Conservation (phyloP, 2,329 filamentous ascomycete genomes). For the Trichoderma gracile region DNA sequence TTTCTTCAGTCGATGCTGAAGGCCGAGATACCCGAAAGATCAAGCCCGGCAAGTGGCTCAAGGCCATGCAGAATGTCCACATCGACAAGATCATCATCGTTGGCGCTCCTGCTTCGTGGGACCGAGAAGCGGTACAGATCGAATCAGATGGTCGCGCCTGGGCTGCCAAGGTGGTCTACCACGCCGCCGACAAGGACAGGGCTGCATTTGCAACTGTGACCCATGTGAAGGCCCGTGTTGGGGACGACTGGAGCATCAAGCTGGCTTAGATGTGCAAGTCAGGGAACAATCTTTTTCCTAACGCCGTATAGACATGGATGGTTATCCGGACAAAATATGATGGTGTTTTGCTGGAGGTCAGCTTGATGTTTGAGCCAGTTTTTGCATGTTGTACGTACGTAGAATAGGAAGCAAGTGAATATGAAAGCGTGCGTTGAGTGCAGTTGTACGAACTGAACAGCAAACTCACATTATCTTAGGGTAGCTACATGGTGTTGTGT, state of each 20-base stretch:
- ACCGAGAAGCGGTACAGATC: conserved; percentile 60
- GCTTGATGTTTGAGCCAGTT: neutral
- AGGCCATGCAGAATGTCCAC: conserved; percentile 73
- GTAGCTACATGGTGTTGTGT: neutral
- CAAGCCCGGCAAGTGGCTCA: conserved; percentile 68
- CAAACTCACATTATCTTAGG: too few relatives aligned
- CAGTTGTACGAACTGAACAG: neutral
- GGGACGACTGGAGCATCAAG: conserved; percentile 54
- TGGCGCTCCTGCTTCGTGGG: conserved; percentile 73
- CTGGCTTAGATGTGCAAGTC: conserved; percentile 27
- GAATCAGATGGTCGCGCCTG: conserved; percentile 55
- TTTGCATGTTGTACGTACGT: conserved; percentile 16
- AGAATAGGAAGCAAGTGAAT: neutral
- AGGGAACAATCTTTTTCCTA: neutral
- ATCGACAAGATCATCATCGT: conserved; percentile 86
- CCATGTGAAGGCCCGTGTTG: conserved; percentile 53
- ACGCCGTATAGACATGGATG: neutral
- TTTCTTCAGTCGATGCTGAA: conserved; percentile 71
- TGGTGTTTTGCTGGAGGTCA: neutral
- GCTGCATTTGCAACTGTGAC: conserved; percentile 56
- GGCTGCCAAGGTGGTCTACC: conserved; percentile 62
- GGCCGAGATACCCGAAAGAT: conserved; percentile 54
- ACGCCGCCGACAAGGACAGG: conserved; percentile 47
- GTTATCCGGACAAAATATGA: neutral
- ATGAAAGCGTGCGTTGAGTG: conserved; percentile 15